phyloP scores from a whole-genome alignment of 306 rosid species.

The Ziziphus jujuba region DNA sequence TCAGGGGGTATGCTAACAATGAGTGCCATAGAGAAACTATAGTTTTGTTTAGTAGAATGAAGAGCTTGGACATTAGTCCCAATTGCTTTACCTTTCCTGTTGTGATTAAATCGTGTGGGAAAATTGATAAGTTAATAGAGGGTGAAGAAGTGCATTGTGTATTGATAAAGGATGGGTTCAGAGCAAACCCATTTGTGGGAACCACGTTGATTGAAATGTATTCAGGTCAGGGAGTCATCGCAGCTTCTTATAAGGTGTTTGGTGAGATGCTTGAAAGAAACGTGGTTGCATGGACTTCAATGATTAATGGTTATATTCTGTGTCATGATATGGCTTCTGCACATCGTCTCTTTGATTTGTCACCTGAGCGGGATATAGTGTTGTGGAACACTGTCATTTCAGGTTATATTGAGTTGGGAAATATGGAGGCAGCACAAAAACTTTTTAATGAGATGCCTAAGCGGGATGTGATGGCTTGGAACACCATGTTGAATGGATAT shows the following conservation, averaged over 20 bases:
- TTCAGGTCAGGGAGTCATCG: slow-evolving; percentile 36
- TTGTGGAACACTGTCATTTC: slow-evolving; percentile 67
- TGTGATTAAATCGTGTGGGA: slow-evolving; percentile 62
- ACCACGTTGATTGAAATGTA: slow-evolving; percentile 69
- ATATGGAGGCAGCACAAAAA: slow-evolving; percentile 30
- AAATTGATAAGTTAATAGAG: slow-evolving; percentile 38
- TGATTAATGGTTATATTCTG: slow-evolving; percentile 49
- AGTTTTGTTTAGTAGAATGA: slow-evolving; percentile 44
- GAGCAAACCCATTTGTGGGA: slow-evolving; percentile 50
- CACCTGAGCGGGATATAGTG: slow-evolving; percentile 64
- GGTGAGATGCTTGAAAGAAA: slow-evolving; percentile 63
- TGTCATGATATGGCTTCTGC: slow-evolving; percentile 56
- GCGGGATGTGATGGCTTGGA: slow-evolving; percentile 71
- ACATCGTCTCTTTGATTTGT: slow-evolving; percentile 50
- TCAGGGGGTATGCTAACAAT: slow-evolving; percentile 22
- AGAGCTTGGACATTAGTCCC: slow-evolving; percentile 34
- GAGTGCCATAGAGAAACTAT: slow-evolving; percentile 42
- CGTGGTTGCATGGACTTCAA: slow-evolving; percentile 76
- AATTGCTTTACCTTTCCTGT: slow-evolving; percentile 67
- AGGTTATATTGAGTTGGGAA: slow-evolving; percentile 55
- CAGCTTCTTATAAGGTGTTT: slow-evolving; percentile 61
- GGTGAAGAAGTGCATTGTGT: slow-evolving; percentile 69
- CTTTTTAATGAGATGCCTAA: slow-evolving; percentile 65
- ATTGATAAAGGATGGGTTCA: slow-evolving; percentile 49
- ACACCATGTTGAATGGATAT: slow-evolving; percentile 65